phyloP scores from a whole-genome alignment of 352 stramenopile species.

The Peronospora destructor region DNA sequence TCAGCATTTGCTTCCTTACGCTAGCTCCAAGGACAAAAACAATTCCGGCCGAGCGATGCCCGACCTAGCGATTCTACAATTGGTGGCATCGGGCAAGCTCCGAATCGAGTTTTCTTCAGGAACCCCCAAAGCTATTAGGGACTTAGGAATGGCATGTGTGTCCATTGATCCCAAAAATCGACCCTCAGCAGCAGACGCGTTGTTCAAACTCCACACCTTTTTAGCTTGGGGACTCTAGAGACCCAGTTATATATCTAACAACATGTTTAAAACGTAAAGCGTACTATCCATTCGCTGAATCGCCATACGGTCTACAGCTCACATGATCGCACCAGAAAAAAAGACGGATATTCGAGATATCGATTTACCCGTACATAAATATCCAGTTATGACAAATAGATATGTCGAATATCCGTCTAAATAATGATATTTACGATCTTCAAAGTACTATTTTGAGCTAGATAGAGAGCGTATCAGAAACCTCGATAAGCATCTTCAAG shows the following conservation, averaged over 20 bases:
- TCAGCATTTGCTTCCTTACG: slow-evolving; percentile 28
- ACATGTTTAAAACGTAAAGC: slow-evolving; percentile 1
- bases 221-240: slow-evolving; percentile 20
- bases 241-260: slow-evolving; percentile 15
- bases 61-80: slow-evolving; percentile 38
- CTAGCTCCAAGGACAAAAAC: slow-evolving; percentile 24
- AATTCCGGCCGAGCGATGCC: slow-evolving; percentile 19
- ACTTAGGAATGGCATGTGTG: slow-evolving; percentile 31
- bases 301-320: too few relatives aligned
- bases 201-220: slow-evolving; percentile 40
- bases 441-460: slow-evolving; percentile 3
- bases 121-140: slow-evolving; percentile 18
- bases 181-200: slow-evolving; percentile 30
- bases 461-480: not conserved
- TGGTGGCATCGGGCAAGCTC: slow-evolving; percentile 37
- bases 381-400: too few relatives aligned
- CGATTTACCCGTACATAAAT: too few relatives aligned
- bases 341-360: too few relatives aligned
- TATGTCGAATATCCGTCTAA: too few relatives aligned
- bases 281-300: too few relatives aligned
- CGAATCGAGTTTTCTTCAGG: slow-evolving; percentile 33
- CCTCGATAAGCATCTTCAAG: slow-evolving; percentile 7
- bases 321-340: too few relatives aligned
- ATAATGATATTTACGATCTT: too few relatives aligned
- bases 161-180: slow-evolving; percentile 31